A percentile compares a stretch with the other conserved stretches of the same genome.
Conservation (phyloP, 2,329 filamentous ascomycete genomes). For the Ophiostoma sp. region DNA sequence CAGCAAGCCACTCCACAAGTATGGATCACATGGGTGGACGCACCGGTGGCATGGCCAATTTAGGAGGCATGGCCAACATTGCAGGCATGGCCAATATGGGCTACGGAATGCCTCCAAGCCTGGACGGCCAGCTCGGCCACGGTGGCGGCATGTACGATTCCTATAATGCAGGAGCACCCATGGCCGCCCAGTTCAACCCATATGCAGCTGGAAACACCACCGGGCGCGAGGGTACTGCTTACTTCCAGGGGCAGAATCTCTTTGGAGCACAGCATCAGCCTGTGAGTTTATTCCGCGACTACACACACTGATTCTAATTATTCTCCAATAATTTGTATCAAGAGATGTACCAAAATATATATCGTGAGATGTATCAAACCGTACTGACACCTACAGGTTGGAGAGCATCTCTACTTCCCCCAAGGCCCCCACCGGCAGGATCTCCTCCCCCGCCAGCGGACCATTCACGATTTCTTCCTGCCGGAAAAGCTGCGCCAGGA, state of each 20-base stretch:
- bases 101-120: slow-evolving; percentile 19
- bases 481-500: slow-evolving; percentile 83
- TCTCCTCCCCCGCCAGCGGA: slow-evolving; percentile 76
- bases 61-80: slow-evolving; percentile 37
- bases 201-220: slow-evolving; percentile 62
- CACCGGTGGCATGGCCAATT: slow-evolving; percentile 3
- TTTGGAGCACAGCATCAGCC: slow-evolving; percentile 56
- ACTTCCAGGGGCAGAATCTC: slow-evolving; percentile 56
- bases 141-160: slow-evolving; percentile 22
- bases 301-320: no score
- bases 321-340: no score
- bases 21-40: slow-evolving; percentile 45
- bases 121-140: slow-evolving; percentile 19
- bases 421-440: slow-evolving; percentile 77
- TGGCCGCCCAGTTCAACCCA: slow-evolving; percentile 55
- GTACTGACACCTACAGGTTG: slow-evolving; percentile 48
- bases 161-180: slow-evolving; percentile 13
- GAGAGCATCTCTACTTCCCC: slow-evolving; percentile 91
- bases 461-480: slow-evolving; percentile 86
- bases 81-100: neutral
- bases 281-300: slow-evolving; percentile 38
- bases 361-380: no score
- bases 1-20: slow-evolving; percentile 26
- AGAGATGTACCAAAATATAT: no score
- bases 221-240: slow-evolving; percentile 58